A percentile compares a stretch with the other conserved stretches of the same genome.
These are phyloP conservation scores for Gracilaria vermiculophylla DNA, from an alignment of 23 red algal species.

Conservation along the genomic window DNA sequence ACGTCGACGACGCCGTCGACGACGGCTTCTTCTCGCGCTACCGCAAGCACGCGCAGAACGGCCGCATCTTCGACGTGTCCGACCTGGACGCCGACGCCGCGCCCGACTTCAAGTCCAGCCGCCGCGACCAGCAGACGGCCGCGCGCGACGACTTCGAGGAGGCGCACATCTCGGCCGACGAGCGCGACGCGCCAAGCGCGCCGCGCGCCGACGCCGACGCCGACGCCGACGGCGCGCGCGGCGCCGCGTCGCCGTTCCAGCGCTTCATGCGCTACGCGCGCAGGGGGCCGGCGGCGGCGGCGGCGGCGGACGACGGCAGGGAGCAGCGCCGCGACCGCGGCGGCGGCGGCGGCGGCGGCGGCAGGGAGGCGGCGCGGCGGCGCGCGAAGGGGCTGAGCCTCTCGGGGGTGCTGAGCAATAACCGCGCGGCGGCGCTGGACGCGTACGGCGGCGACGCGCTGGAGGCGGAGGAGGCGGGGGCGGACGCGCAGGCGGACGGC, in stretches of 20 bases:
- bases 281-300: background rate
- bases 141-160: background rate
- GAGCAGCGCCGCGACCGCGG: background rate
- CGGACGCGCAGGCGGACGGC: background rate
- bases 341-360: background rate
- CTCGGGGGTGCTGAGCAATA: background rate
- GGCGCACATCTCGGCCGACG: background rate
- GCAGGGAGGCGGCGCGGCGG: background rate
- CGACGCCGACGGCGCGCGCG: background rate
- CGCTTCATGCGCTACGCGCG: slow-evolving; percentile 33
- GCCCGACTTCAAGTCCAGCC: slow-evolving; percentile 5
- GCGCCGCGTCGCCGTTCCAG: slow-evolving; percentile 26
- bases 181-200: too few species aligned
- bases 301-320: background rate
- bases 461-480: background rate
- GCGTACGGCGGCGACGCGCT: background rate
- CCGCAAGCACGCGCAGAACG: slow-evolving; percentile 21
- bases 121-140: slow-evolving; percentile 16
- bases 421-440: background rate
- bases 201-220: too few species aligned
- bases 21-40: slow-evolving; percentile 61
- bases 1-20: slow-evolving; percentile 35
- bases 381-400: background rate
- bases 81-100: background rate
- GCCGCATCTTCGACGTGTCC: slow-evolving; percentile 1